Conservation (phyloP, 2,329 filamentous ascomycete species). For the Colletotrichum godetiae region DNA sequence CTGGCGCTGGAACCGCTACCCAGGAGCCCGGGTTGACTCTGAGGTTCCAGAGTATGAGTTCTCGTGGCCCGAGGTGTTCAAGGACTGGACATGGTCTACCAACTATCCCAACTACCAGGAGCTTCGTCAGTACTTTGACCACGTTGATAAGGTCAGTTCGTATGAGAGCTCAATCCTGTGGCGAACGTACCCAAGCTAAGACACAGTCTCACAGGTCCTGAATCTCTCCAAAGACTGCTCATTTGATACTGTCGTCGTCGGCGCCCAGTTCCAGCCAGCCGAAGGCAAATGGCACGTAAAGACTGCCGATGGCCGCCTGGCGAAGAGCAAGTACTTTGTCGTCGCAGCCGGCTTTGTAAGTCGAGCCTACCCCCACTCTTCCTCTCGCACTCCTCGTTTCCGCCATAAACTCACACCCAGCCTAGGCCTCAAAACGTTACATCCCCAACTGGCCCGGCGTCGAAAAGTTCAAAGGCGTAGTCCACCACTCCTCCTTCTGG, state of each 20-base stretch:
- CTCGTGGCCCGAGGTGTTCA: constrained; percentile 61
- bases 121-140: constrained; percentile 68
- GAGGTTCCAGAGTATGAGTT: constrained; percentile 66
- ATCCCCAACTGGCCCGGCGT: constrained; percentile 70
- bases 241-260: constrained; percentile 66
- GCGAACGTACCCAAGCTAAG: background rate
- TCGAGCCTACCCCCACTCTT: constrained; percentile 3
- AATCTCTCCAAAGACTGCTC: constrained; percentile 66
- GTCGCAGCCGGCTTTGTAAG: constrained; percentile 64
- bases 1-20: constrained; percentile 69
- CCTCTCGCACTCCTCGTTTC: no score
- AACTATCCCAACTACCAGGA: constrained; percentile 64
- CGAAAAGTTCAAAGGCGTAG: constrained; percentile 67
- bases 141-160: constrained; percentile 60
- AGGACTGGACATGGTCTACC: constrained; percentile 67
- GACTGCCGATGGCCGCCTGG: constrained; percentile 60
- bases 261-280: constrained; percentile 61
- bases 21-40: constrained; percentile 65
- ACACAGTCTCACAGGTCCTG: constrained; percentile 45
- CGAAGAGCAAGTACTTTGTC: constrained; percentile 62
- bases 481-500: constrained; percentile 72
- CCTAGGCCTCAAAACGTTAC: constrained; percentile 70
- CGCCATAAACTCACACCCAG: no score
- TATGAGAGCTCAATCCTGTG: fast-evolving
- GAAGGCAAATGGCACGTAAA: constrained; percentile 61